Conservation (phyloP, 345 rosid species). For the Boechera stricta region DNA sequence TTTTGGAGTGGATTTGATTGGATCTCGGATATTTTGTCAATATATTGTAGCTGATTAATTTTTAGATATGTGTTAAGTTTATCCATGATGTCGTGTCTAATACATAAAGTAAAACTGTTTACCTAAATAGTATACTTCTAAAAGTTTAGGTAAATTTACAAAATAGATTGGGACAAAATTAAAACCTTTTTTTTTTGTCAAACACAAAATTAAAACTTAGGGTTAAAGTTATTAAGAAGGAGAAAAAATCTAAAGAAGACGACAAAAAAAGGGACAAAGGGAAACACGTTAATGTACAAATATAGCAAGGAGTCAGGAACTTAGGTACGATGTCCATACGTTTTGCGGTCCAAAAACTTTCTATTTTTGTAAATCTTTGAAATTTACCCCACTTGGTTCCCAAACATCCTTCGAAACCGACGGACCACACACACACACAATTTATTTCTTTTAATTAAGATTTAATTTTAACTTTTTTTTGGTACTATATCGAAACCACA, state of each 20-base stretch:
- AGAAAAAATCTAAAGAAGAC: constrained; percentile 26
- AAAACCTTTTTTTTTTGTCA: neutral
- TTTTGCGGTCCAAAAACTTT: constrained; percentile 51
- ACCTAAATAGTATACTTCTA: too few species aligned
- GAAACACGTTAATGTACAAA: constrained; percentile 42
- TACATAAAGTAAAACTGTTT: too few species aligned
- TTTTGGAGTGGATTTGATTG: too few species aligned
- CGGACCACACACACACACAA: constrained; percentile 36
- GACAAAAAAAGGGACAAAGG: constrained; percentile 43
- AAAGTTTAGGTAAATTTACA: neutral
- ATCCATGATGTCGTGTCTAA: too few species aligned
- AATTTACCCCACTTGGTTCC: constrained; percentile 50
- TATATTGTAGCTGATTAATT: too few species aligned
- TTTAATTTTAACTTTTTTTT: neutral
- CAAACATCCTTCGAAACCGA: constrained; percentile 46
- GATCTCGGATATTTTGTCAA: too few species aligned
- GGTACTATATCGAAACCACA: constrained; percentile 39
- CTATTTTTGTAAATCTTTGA: constrained; percentile 45
- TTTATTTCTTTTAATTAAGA: constrained; percentile 23
- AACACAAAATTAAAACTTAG: constrained; percentile 2
- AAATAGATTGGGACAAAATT: neutral
- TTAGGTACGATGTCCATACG: constrained; percentile 51
- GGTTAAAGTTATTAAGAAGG: constrained; percentile 19
- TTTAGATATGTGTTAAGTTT: too few species aligned
- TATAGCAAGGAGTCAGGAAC: constrained; percentile 46